phyloP scores from a whole-genome alignment of 352 stramenopile species.

The Globisporangium abappressorium region DNA sequence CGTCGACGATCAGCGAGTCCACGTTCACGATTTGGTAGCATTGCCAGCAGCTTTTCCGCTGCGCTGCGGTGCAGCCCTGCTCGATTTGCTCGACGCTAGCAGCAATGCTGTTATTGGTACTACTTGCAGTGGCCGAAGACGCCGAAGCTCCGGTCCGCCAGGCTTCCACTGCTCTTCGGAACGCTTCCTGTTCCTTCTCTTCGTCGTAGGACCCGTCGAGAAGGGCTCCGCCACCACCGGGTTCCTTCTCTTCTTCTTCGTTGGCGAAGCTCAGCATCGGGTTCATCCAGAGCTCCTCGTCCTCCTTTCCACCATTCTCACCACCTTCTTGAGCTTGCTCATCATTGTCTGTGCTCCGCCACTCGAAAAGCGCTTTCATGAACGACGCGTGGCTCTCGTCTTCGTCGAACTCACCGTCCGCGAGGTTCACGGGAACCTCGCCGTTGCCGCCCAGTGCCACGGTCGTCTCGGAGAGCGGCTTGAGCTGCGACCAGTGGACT shows the following conservation, averaged over 20 bases:
- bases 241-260: constrained; percentile 6
- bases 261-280: constrained; percentile 27
- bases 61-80: constrained; percentile 33
- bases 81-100: constrained; percentile 42
- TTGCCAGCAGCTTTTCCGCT: constrained; percentile 77
- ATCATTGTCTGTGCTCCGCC: constrained; percentile 45
- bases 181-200: constrained; percentile 63
- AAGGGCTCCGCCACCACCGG: constrained; percentile 35
- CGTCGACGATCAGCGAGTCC: constrained; percentile 43
- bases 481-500: constrained; percentile 72
- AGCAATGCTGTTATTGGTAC: background rate
- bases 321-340: background rate
- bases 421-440: constrained; percentile 63
- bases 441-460: constrained; percentile 11
- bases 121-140: constrained; percentile 5
- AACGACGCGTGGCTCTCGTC: constrained; percentile 73
- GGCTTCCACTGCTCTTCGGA: constrained; percentile 51
- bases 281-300: constrained; percentile 62
- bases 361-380: constrained; percentile 77
- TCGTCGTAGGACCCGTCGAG: constrained; percentile 66
- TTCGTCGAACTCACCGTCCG: constrained; percentile 74
- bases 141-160: constrained; percentile 38
- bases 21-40: constrained; percentile 60
- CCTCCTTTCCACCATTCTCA: constrained; percentile 21
- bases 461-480: constrained; percentile 43